These are phyloP conservation scores for Casaregolazyma suthepensis DNA, from an alignment of 1,139 yeast genomes.

Conservation along the genomic window DNA sequence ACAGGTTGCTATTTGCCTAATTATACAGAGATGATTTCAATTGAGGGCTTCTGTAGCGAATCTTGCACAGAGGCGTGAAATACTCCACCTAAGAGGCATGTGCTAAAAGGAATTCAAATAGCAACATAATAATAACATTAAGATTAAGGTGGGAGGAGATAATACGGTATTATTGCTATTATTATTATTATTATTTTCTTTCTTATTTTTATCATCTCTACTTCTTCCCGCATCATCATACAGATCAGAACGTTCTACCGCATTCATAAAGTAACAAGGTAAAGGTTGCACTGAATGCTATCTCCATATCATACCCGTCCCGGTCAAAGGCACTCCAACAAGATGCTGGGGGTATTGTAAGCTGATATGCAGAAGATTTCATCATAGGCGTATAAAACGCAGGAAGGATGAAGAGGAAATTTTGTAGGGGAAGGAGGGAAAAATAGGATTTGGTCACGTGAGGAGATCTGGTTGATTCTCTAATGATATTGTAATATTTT, in stretches of 20 bases:
- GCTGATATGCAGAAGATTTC: slow-evolving; percentile 30
- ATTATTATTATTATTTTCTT: background rate
- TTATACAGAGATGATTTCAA: slow-evolving; percentile 6
- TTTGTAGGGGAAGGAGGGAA: background rate
- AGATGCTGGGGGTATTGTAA: slow-evolving; percentile 24
- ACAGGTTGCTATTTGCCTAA: slow-evolving; percentile 3
- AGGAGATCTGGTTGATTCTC: background rate
- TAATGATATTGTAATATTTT: background rate
- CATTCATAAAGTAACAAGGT: slow-evolving; percentile 35
- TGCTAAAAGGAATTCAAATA: background rate
- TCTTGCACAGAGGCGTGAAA: background rate
- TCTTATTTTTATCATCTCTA: background rate
- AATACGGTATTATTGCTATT: background rate
- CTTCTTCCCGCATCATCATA: background rate
- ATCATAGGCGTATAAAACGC: slow-evolving; percentile 34
- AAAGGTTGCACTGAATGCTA: slow-evolving; percentile 33
- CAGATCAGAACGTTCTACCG: slow-evolving; percentile 28
- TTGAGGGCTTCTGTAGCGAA: background rate
- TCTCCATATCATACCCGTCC: slow-evolving; percentile 35
- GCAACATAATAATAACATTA: slow-evolving; percentile 1
- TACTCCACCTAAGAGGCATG: slow-evolving; percentile 8
- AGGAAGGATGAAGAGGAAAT: slow-evolving; percentile 28
- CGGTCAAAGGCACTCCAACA: slow-evolving; percentile 33
- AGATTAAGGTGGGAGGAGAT: too few species aligned
- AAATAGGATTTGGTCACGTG: background rate